A percentile compares a stretch with the other conserved stretches of the same genome.
These are phyloP conservation scores for Leccinum aurantiacum DNA, from an alignment of 768 basidiomycete species.

Conservation along the genomic window DNA sequence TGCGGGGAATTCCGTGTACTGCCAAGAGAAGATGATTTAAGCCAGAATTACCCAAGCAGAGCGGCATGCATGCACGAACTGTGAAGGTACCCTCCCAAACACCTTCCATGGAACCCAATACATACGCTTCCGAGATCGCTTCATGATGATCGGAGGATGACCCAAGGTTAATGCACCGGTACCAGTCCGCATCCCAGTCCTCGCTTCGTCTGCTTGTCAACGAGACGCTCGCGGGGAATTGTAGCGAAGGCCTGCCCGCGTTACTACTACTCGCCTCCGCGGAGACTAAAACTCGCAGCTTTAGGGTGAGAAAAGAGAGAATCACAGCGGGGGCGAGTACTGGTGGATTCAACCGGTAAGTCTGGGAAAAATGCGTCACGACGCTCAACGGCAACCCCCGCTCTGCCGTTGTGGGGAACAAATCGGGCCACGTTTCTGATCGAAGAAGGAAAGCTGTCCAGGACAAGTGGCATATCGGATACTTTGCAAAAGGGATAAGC, in stretches of 20 bases:
- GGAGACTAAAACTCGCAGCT: constrained; percentile 25
- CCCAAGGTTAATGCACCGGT: constrained; percentile 47
- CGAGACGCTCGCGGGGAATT: constrained; percentile 14
- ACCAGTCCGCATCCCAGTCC: constrained; percentile 76
- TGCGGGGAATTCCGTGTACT: constrained; percentile 85
- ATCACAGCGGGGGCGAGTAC: constrained; percentile 72
- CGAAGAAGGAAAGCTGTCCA: constrained; percentile 59
- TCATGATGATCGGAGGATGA: constrained; percentile 30
- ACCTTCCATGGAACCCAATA: constrained; percentile 70
- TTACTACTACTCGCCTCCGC: background rate
- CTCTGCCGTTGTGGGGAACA: constrained; percentile 32
- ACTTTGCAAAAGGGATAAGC: constrained; percentile 42
- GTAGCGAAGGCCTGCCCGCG: constrained; percentile 9
- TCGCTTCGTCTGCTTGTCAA: constrained; percentile 32
- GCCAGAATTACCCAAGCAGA: background rate
- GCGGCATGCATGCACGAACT: constrained; percentile 41
- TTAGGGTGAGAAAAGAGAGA: constrained; percentile 62
- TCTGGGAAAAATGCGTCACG: constrained; percentile 45
- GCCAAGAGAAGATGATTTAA: constrained; percentile 3
- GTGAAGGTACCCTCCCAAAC: constrained; percentile 81
- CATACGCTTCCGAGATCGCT: constrained; percentile 48
- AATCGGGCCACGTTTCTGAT: constrained; percentile 52
- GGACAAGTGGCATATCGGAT: constrained; percentile 52
- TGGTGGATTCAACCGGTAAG: constrained; percentile 50
- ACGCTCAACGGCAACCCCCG: constrained; percentile 16